phyloP scores from a whole-genome alignment of 805 yeast genomes.

The Myxozyma melibiosi region DNA sequence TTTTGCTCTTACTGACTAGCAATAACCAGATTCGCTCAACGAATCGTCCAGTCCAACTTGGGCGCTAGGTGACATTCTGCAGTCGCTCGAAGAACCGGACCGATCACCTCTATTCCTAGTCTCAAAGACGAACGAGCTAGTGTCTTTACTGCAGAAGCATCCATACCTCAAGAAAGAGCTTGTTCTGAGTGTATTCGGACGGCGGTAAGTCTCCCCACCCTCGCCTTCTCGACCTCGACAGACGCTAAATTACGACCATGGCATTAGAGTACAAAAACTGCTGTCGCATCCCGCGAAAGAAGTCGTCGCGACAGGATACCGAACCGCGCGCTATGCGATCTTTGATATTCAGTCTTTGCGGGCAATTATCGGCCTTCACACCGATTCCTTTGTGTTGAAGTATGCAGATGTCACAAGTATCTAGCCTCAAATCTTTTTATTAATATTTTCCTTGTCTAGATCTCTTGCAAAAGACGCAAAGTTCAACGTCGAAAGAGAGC shows the following conservation, averaged over 20 bases:
- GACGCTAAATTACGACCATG: not conserved
- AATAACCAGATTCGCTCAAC: slow-evolving; percentile 1
- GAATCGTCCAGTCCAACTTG: slow-evolving; percentile 54
- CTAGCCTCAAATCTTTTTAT: not conserved
- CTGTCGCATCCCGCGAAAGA: slow-evolving; percentile 59
- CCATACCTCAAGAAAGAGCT: slow-evolving; percentile 68
- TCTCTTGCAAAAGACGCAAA: slow-evolving; percentile 63
- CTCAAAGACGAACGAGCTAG: slow-evolving; percentile 66
- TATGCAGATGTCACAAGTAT: too few species aligned
- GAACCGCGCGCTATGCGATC: slow-evolving; percentile 68
- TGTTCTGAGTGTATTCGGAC: slow-evolving; percentile 43
- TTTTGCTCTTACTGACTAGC: not conserved
- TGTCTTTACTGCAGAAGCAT: slow-evolving; percentile 55
- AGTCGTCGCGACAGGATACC: slow-evolving; percentile 73
- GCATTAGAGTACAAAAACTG: slow-evolving; percentile 55
- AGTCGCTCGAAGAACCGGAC: slow-evolving; percentile 56
- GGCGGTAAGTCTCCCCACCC: slow-evolving; percentile 25
- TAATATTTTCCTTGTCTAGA: not conserved
- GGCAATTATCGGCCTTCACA: slow-evolving; percentile 54
- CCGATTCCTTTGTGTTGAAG: slow-evolving; percentile 65
- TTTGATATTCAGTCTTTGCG: slow-evolving; percentile 57
- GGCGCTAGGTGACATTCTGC: slow-evolving; percentile 63
- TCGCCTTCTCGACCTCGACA: not conserved
- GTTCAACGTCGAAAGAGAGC: slow-evolving; percentile 65
- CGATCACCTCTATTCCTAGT: slow-evolving; percentile 55